These are phyloP conservation scores for Fusarium buharicum DNA, from an alignment of 2,329 filamentous ascomycete genomes.

Conservation along the genomic window DNA sequence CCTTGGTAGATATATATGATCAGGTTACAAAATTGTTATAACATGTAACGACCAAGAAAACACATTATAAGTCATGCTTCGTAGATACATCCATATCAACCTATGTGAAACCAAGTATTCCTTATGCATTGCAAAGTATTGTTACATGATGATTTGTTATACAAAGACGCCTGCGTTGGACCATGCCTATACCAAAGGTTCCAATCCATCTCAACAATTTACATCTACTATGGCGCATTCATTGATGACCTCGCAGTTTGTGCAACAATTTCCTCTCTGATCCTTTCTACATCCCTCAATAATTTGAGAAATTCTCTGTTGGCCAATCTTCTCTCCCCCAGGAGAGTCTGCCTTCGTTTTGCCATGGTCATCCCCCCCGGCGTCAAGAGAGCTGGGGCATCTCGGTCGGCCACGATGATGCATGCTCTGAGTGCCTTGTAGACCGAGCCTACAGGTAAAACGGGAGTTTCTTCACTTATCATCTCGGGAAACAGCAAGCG, in stretches of 20 bases:
- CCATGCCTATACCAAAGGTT: neutral
- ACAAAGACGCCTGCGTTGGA: conserved; percentile 5
- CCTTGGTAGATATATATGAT: too few species aligned
- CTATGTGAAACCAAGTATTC: neutral
- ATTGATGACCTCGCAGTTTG: conserved; percentile 20
- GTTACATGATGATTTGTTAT: conserved; percentile 27
- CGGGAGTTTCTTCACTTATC: conserved; percentile 61
- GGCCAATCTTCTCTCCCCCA: conserved; percentile 39
- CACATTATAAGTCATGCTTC: neutral
- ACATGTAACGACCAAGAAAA: neutral
- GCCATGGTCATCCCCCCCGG: too few species aligned
- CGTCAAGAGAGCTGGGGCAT: conserved; percentile 45
- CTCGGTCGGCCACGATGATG: conserved; percentile 64
- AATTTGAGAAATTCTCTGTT: conserved; percentile 50
- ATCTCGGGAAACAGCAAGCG: conserved; percentile 70
- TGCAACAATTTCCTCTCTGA: conserved; percentile 25
- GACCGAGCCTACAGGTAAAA: conserved; percentile 58
- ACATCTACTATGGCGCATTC: too few species aligned
- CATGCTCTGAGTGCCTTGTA: conserved; percentile 63
- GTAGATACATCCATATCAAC: neutral
- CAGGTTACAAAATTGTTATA: too few species aligned
- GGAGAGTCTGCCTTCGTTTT: neutral
- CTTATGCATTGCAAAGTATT: conserved; percentile 11
- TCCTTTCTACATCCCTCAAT: conserved; percentile 47
- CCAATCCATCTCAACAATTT: neutral